A percentile compares a stretch with the other conserved stretches of the same genome.
phyloP scores from a whole-genome alignment of 129 eudicot species.

The carrot (Daucus carota) region DNA sequence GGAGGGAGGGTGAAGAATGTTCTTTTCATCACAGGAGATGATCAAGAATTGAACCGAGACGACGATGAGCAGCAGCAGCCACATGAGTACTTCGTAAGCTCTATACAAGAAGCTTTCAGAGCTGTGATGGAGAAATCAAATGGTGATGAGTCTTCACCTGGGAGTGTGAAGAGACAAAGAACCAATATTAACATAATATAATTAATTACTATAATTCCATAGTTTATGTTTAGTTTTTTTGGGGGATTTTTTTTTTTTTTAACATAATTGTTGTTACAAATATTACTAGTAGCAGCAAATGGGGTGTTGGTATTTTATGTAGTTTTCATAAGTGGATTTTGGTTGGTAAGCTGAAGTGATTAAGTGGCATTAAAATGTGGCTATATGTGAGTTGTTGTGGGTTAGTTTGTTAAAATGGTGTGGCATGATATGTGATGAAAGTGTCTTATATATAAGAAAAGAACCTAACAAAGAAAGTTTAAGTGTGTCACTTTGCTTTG shows the following conservation, averaged over 20 bases:
- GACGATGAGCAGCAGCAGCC: conserved; percentile 29
- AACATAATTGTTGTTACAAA: not conserved
- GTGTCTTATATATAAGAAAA: too few species aligned
- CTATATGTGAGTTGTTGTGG: not conserved
- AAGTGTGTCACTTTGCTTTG: not conserved
- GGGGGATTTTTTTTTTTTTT: not conserved
- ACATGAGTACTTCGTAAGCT: conserved; percentile 36
- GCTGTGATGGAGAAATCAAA: conserved; percentile 76
- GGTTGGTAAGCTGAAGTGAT: conserved; percentile 19
- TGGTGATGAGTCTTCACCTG: conserved; percentile 65
- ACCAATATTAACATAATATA: conserved; percentile 32
- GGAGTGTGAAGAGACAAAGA: conserved; percentile 85
- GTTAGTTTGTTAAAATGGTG: too few species aligned
- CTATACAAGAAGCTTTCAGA: conserved; percentile 82
- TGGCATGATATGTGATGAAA: not conserved
- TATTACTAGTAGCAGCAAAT: not conserved
- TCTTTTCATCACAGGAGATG: conserved; percentile 63
- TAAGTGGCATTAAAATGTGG: too few species aligned
- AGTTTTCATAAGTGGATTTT: conserved; percentile 13
- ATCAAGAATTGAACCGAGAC: conserved; percentile 11
- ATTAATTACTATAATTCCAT: not conserved
- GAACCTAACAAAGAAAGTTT: conserved; percentile 19
- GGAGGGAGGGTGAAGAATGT: conserved; percentile 92
- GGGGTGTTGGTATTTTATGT: conserved; percentile 5
- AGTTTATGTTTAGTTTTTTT: conserved; percentile 2